Conservation (phyloP, 1,284 basidiomycete species). For the Boletellus sp. region DNA sequence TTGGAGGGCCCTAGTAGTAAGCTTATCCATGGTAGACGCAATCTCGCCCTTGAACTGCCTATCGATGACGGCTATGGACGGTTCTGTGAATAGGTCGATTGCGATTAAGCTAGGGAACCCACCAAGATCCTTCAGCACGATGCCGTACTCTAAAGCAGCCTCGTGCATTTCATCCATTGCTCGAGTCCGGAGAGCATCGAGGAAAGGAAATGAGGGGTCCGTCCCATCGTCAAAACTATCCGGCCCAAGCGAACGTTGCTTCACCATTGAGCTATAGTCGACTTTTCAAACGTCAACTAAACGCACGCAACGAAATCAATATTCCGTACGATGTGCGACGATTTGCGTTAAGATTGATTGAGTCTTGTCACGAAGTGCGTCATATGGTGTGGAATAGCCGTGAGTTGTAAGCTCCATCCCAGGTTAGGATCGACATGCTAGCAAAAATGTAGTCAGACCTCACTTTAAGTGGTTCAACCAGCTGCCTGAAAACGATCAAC, state of each 20-base stretch:
- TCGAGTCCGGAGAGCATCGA: conserved; percentile 73
- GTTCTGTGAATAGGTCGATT: conserved; percentile 1
- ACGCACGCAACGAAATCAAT: conserved; percentile 32
- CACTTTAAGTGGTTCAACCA: conserved; percentile 69
- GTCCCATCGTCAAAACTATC: conserved; percentile 66
- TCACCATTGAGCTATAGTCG: conserved; percentile 64
- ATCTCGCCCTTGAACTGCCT: conserved; percentile 82
- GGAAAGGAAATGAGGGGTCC: conserved; percentile 69
- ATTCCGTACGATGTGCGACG: conserved; percentile 59
- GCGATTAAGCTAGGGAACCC: conserved; percentile 13
- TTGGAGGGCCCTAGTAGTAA: conserved; percentile 76
- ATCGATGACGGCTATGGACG: conserved; percentile 66
- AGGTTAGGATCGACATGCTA: conserved; percentile 8
- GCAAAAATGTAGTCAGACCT: neutral
- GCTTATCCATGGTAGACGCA: conserved; percentile 77
- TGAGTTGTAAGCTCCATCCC: conserved; percentile 56
- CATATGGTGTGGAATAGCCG: conserved; percentile 78
- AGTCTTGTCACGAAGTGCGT: conserved; percentile 75
- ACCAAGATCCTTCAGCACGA: conserved; percentile 74
- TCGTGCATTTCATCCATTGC: conserved; percentile 81
- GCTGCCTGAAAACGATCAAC: conserved; percentile 41
- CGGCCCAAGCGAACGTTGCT: conserved; percentile 72
- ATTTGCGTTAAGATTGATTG: conserved; percentile 82
- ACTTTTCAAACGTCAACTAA: conserved; percentile 27
- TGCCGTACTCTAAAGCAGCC: conserved; percentile 77